Percentiles rank a stretch among this genome's conserved stretches.
These are phyloP conservation scores for Opeltia flavorubescens DNA, from an alignment of 495 filamentous ascomycete species.

Conservation along the genomic window DNA sequence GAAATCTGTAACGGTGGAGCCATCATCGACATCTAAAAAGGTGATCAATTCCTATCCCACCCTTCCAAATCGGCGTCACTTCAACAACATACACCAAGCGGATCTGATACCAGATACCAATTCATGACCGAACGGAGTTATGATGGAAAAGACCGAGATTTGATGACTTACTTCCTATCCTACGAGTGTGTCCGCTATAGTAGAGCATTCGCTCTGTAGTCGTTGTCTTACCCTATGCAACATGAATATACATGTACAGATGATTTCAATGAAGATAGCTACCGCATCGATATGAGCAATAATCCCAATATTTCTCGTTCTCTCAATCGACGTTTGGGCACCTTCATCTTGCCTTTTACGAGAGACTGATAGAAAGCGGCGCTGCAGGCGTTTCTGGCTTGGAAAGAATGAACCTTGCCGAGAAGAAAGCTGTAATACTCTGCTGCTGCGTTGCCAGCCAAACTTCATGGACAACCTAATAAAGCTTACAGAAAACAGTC, in stretches of 20 bases:
- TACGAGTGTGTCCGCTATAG: slow-evolving; percentile 77
- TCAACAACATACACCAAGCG: background rate
- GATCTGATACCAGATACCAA: background rate
- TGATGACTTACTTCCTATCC: slow-evolving; percentile 55
- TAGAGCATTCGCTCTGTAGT: slow-evolving; percentile 99
- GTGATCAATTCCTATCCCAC: slow-evolving; percentile 1
- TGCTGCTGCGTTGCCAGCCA: too few relatives aligned
- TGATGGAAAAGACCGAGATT: background rate
- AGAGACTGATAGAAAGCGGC: background rate
- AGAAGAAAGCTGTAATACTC: too few relatives aligned
- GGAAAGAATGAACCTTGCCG: background rate
- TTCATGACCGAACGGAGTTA: background rate
- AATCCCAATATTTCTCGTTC: slow-evolving; percentile 90
- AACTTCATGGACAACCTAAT: too few relatives aligned
- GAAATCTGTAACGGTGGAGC: slow-evolving; percentile 95
- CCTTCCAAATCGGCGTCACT: too few relatives aligned
- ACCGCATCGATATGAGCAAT: slow-evolving; percentile 98
- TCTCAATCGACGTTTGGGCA: slow-evolving; percentile 4
- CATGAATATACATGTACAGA: background rate
- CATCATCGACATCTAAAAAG: slow-evolving; percentile 74
- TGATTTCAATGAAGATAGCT: slow-evolving; percentile 18
- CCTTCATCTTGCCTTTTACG: background rate
- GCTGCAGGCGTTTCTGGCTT: background rate
- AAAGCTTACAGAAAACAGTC: too few relatives aligned
- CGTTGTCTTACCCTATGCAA: slow-evolving; percentile 77